Conservation (phyloP, 192 early-diverging fungal species). For the Polychytrium aggregatum region DNA sequence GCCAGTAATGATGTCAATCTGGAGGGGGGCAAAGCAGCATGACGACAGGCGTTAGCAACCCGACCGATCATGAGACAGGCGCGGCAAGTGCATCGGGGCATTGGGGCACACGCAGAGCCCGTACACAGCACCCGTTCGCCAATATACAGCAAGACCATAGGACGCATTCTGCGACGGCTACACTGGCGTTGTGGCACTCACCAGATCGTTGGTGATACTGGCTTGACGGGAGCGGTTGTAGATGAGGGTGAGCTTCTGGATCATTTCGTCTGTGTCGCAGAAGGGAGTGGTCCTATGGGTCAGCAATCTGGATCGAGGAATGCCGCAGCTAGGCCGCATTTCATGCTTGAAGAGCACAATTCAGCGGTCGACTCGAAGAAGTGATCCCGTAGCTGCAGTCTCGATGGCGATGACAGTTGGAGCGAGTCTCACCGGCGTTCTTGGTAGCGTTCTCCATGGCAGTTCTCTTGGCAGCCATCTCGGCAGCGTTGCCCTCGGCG, state of each 20-base stretch:
- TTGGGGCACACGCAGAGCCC: not conserved
- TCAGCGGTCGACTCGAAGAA: too few species aligned
- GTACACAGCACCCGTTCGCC: not conserved
- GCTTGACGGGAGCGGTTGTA: slow-evolving; percentile 98
- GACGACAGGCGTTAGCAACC: not conserved
- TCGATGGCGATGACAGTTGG: too few species aligned
- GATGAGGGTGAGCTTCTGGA: slow-evolving; percentile 86
- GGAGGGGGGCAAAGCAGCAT: not conserved
- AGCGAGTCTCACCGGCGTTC: slow-evolving; percentile 92
- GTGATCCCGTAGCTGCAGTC: too few species aligned
- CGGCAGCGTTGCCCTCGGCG: slow-evolving; percentile 90
- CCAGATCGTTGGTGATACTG: slow-evolving; percentile 95
- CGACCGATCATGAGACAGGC: too few species aligned
- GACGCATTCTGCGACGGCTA: not conserved
- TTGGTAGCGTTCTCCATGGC: slow-evolving; percentile 99
- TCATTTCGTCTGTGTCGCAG: slow-evolving; percentile 58
- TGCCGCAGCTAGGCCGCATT: too few species aligned
- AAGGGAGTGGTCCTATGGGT: not conserved
- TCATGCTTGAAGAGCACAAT: too few species aligned
- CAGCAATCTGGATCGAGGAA: not conserved
- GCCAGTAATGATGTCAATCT: slow-evolving; percentile 92
- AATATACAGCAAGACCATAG: slow-evolving; percentile 2
- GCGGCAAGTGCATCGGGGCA: slow-evolving; percentile 1
- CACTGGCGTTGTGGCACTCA: slow-evolving; percentile 23
- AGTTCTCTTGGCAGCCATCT: slow-evolving; percentile 90